Evolutionary conservation across 768 basidiomycete species (phyloP), one percentile per base, ranked within the genome.

Genomic region (Tylopilus felleus): DNA sequence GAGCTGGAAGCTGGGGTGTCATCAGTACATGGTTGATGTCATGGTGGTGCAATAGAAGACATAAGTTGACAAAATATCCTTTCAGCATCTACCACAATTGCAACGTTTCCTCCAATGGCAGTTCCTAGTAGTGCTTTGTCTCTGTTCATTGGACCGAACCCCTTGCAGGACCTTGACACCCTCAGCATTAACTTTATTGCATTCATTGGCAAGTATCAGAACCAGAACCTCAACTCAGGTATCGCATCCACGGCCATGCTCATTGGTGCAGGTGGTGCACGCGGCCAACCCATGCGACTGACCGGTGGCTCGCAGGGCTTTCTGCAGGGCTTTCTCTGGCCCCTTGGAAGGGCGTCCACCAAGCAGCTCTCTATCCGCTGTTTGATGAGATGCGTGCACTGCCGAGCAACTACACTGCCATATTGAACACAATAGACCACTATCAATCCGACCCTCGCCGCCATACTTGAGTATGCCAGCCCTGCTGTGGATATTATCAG

Each of bases 1-100:
- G 80, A 4, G 79, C 77, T 1, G 75, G 78, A 14, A 80, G 74
- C 10, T 81, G 68, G 57, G 80, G 77, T 22, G 70, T 81, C 40
- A 69, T 80, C 22, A 72, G 62, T 64, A 19, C 3, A 59, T 64
- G 13, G 5, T 4, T 41, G 27, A 3, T 2, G n/a, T n/a, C n/a
- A n/a, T n/a, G n/a, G 7, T 19, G 21, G 5, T 36, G 23, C 27
- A 19, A 36, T 4, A 9, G 16, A 33, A 17, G 29, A 10, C 10
- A 2, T 19, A 3, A 14, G 33, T 17, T 16, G 23, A 44, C 40
- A 10, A 23, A 16, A 0, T 0, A 14, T 33, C 12, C 0, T 42
- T 31, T 31, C 5, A 65, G 60, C 50, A 29, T 65, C 63, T 5
- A 51, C 53, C 16, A 64, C 59, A 10, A 23, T 64, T n/a, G 62